Evolutionary conservation across 2,329 filamentous ascomycete species (phyloP).

Genomic region (Coleophoma crateriformis): DNA sequence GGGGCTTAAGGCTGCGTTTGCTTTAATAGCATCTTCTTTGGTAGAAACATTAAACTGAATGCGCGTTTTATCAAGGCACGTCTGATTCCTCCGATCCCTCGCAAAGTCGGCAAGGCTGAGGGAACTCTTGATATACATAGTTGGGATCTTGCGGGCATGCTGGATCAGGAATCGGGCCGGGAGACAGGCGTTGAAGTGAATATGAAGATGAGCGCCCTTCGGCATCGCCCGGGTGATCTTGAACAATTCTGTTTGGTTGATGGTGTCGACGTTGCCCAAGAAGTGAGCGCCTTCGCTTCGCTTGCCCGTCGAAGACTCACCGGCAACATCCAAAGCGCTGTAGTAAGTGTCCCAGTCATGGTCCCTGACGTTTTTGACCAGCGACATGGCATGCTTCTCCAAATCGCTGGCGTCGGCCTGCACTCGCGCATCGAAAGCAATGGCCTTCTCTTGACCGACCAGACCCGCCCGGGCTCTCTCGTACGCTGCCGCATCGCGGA

Average conservation of each 20-base stretch:
- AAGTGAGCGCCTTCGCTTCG: constrained; percentile 46
- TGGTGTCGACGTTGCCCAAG: constrained; percentile 46
- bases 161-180: constrained; percentile 54
- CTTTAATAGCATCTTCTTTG: not conserved
- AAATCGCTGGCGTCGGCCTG: constrained; percentile 14
- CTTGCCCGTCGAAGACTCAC: constrained; percentile 12
- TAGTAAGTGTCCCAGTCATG: constrained; percentile 22
- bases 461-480: constrained; percentile 14
- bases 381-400: constrained; percentile 19
- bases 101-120: constrained; percentile 33
- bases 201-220: constrained; percentile 68
- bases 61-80: constrained; percentile 28
- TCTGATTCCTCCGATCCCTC: constrained; percentile 12
- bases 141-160: constrained; percentile 43
- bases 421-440: constrained; percentile 23
- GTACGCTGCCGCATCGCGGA: constrained; percentile 15
- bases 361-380: constrained; percentile 22
- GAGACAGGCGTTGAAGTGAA: constrained; percentile 75
- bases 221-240: constrained; percentile 53
- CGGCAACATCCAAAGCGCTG: constrained; percentile 8
- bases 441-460: constrained; percentile 15
- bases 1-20: not conserved
- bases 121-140: constrained; percentile 67
- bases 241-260: constrained; percentile 52
- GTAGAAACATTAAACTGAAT: constrained; percentile 52